A percentile compares a stretch with the other conserved stretches of the same genome.
Conservation (phyloP, 495 filamentous ascomycete species). For the Tuber microsphaerosporum region DNA sequence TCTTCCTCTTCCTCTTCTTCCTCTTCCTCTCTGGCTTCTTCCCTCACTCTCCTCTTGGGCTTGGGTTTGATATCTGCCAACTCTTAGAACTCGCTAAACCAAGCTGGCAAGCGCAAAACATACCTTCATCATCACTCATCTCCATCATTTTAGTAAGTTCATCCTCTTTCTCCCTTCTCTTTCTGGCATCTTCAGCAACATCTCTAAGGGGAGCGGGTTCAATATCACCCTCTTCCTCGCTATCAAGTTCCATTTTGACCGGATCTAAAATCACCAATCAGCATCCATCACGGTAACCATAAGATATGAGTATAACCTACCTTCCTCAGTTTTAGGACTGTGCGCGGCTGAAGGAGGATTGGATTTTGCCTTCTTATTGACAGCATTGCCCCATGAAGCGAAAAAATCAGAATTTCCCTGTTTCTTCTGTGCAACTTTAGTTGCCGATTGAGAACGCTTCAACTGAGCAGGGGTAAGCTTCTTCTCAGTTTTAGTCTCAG, state of each 20-base stretch:
- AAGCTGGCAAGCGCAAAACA: neutral
- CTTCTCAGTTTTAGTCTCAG: constrained; percentile 43
- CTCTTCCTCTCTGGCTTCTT: constrained; percentile 23
- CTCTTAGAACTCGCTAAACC: neutral
- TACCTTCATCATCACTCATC: constrained; percentile 49
- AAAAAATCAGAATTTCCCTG: constrained; percentile 30
- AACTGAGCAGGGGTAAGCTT: constrained; percentile 6
- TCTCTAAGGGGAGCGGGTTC: constrained; percentile 23
- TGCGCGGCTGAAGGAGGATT: constrained; percentile 40
- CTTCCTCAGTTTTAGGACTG: constrained; percentile 29
- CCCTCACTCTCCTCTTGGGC: constrained; percentile 44
- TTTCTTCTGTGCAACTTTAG: constrained; percentile 32
- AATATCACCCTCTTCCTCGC: constrained; percentile 33
- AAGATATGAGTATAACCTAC: neutral
- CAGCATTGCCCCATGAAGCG: constrained; percentile 46
- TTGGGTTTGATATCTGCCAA: constrained; percentile 45
- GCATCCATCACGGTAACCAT: neutral
- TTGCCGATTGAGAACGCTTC: neutral
- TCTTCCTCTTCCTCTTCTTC: neutral
- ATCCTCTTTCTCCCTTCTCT: constrained; percentile 50
- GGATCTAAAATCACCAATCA: constrained; percentile 8
- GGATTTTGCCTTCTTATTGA: constrained; percentile 43
- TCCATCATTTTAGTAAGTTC: constrained; percentile 68
- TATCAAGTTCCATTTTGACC: constrained; percentile 29
- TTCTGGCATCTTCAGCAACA: constrained; percentile 47